Percentiles rank a stretch among this genome's conserved stretches.
phyloP scores from a whole-genome alignment of 139 green algal genomes.

The Haematococcus lacustris region DNA sequence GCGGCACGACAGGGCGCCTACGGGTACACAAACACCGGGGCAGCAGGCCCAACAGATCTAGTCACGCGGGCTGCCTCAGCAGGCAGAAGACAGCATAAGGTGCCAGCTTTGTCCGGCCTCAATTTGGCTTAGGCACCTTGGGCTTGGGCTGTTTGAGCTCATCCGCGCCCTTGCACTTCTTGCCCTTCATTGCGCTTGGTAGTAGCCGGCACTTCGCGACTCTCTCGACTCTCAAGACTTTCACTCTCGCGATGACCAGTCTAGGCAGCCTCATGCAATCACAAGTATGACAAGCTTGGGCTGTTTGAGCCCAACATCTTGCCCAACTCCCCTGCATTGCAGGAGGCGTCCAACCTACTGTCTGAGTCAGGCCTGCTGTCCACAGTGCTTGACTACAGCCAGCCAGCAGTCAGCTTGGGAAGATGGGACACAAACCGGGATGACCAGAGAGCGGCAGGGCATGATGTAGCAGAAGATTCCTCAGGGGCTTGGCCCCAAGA shows the following conservation, averaged over 20 bases:
- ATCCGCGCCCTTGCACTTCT: too few species aligned
- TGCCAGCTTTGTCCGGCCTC: neutral
- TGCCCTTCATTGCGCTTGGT: too few species aligned
- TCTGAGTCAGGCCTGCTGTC: slow-evolving; percentile 33
- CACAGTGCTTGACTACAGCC: slow-evolving; percentile 1
- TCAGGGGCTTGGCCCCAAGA: neutral
- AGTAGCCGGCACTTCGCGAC: too few species aligned
- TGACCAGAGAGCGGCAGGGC: neutral
- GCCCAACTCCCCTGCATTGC: too few species aligned
- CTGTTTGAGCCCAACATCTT: too few species aligned
- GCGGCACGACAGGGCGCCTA: neutral
- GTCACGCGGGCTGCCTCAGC: neutral
- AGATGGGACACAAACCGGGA: neutral
- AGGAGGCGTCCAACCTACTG: slow-evolving; percentile 34
- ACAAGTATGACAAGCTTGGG: too few species aligned
- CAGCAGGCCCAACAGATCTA: too few species aligned
- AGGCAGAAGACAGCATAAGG: neutral
- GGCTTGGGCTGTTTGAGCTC: too few species aligned
- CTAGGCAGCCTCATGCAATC: too few species aligned
- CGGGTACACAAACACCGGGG: too few species aligned
- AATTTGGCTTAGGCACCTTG: neutral
- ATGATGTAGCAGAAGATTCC: slow-evolving; percentile 1
- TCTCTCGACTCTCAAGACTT: too few species aligned
- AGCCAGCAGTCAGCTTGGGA: neutral
- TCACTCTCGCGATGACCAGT: too few species aligned